These are phyloP conservation scores for Macrocybe gigantea DNA, from an alignment of 768 basidiomycete species.

Conservation along the genomic window DNA sequence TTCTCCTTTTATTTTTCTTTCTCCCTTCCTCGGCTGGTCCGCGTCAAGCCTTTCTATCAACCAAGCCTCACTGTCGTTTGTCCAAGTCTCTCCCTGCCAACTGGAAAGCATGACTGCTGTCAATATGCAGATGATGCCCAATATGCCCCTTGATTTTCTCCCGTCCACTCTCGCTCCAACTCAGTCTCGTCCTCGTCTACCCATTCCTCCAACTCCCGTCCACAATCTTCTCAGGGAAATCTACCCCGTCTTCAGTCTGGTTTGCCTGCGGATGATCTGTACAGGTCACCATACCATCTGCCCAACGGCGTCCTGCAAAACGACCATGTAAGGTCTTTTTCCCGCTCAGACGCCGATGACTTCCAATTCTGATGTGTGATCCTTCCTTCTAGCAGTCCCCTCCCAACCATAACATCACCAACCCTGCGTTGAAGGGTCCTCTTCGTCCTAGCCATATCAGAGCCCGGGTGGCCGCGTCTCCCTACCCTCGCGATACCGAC, in stretches of 20 bases:
- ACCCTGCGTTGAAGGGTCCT: slow-evolving; percentile 73
- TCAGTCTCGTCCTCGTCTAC: slow-evolving; percentile 75
- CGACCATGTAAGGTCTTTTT: slow-evolving; percentile 34
- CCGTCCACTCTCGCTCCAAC: slow-evolving; percentile 69
- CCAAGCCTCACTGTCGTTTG: slow-evolving; percentile 32
- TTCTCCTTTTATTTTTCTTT: slow-evolving; percentile 19
- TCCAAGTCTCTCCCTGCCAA: slow-evolving; percentile 8
- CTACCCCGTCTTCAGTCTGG: slow-evolving; percentile 39
- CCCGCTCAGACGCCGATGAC: slow-evolving; percentile 13
- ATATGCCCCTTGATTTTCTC: slow-evolving; percentile 67
- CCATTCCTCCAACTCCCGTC: slow-evolving; percentile 66
- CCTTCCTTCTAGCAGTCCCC: slow-evolving; percentile 44
- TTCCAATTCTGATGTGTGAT: slow-evolving; percentile 3
- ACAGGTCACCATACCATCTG: slow-evolving; percentile 58
- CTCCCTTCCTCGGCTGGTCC: slow-evolving; percentile 53
- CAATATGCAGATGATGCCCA: slow-evolving; percentile 69
- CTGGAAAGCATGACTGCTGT: slow-evolving; percentile 58
- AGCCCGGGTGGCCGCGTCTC: slow-evolving; percentile 75
- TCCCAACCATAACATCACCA: slow-evolving; percentile 70
- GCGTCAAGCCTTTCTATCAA: slow-evolving; percentile 26
- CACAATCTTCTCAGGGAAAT: slow-evolving; percentile 73
- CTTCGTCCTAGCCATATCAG: slow-evolving; percentile 73
- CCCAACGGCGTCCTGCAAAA: slow-evolving; percentile 38
- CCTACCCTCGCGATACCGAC: slow-evolving; percentile 82
- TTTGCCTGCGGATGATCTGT: slow-evolving; percentile 57